Percentiles rank a stretch among this genome's conserved stretches.
These are phyloP conservation scores for Persicaria maculosa DNA, from an alignment of 148 eudicot species.

Conservation along the genomic window DNA sequence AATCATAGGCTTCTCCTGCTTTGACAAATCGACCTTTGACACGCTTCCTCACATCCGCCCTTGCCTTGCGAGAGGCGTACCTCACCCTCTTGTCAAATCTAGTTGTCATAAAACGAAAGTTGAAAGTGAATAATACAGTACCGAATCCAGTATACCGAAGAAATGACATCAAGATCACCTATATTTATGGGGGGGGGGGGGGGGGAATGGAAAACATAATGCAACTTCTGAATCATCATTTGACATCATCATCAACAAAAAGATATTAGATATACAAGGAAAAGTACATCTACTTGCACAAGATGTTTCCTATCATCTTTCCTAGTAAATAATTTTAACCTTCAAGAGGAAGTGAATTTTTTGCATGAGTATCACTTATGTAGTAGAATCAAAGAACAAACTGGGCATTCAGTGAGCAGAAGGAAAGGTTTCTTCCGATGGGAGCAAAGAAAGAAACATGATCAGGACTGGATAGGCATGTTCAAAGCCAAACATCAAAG, in stretches of 20 bases:
- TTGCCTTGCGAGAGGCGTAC: conserved; percentile 82
- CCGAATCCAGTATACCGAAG: no score
- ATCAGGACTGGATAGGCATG: background rate
- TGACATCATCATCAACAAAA: no score
- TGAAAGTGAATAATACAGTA: no score
- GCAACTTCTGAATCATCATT: background rate
- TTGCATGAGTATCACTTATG: background rate
- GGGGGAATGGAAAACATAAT: background rate
- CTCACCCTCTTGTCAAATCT: conserved; percentile 85
- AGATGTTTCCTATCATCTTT: background rate
- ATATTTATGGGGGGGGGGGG: background rate
- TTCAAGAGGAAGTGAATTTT: background rate
- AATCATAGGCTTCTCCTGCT: conserved; percentile 87
- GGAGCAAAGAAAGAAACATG: background rate
- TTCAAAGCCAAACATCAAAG: background rate
- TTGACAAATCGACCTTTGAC: conserved; percentile 87
- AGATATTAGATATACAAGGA: background rate
- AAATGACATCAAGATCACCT: no score
- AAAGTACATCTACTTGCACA: background rate
- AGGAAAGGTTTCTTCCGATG: background rate
- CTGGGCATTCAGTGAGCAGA: conserved; percentile 2
- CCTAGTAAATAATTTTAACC: background rate
- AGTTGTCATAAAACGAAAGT: background rate
- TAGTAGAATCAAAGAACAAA: background rate
- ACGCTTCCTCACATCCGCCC: conserved; percentile 85